Evolutionary conservation across 805 yeast genomes (phyloP).

Genomic region (Nakazawaea ambrosiae): DNA sequence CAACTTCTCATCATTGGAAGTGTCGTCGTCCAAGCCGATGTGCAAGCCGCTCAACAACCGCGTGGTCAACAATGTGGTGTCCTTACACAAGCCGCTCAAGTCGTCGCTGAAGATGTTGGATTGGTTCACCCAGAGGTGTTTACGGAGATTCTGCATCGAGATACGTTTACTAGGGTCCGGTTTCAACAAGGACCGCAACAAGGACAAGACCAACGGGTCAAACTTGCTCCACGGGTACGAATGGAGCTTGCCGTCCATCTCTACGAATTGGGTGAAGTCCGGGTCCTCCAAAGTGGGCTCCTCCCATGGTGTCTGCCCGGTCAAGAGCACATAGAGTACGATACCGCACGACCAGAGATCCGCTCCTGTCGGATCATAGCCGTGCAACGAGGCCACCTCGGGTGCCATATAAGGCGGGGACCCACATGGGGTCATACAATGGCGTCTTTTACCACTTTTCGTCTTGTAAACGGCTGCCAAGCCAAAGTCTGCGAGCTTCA

Average conservation of each 20-base stretch:
- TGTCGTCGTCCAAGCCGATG: conserved; percentile 46
- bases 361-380: conserved; percentile 50
- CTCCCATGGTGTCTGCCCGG: conserved; percentile 72
- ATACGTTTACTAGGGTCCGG: conserved; percentile 40
- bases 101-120: conserved; percentile 34
- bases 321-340: conserved; percentile 50
- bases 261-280: conserved; percentile 34
- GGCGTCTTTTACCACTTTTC: conserved; percentile 36
- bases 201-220: conserved; percentile 39
- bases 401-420: conserved; percentile 81
- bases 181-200: conserved; percentile 46
- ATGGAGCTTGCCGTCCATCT: conserved; percentile 37
- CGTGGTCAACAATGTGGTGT: conserved; percentile 44
- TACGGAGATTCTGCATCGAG: conserved; percentile 30
- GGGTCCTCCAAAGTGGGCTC: conserved; percentile 48
- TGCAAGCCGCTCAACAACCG: conserved; percentile 44
- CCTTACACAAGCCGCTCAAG: conserved; percentile 41
- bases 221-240: conserved; percentile 50
- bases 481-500: conserved; percentile 76
- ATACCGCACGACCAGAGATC: conserved; percentile 72
- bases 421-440: conserved; percentile 53
- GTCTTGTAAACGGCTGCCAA: conserved; percentile 55
- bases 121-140: conserved; percentile 51
- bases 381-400: conserved; percentile 41
- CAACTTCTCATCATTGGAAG: conserved; percentile 18